Conservation (phyloP, 306 rosid genomes). For the Hippophae tibetana region DNA sequence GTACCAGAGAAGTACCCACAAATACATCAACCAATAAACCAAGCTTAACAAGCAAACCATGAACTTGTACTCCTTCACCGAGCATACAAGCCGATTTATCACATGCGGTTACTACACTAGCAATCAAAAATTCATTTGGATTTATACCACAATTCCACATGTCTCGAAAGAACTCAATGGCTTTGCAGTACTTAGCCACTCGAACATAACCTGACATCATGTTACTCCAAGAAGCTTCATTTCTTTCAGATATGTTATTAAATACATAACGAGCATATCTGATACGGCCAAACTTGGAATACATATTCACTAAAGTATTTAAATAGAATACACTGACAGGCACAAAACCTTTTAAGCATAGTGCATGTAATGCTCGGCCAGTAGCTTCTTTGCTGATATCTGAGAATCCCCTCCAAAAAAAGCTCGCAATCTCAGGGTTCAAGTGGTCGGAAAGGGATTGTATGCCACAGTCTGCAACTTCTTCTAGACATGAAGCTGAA, state of each 20-base stretch:
- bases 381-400: slow-evolving; percentile 38
- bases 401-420: slow-evolving; percentile 65
- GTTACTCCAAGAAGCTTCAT: slow-evolving; percentile 86
- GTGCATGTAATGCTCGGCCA: slow-evolving; percentile 64
- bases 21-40: slow-evolving; percentile 59
- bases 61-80: slow-evolving; percentile 59
- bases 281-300: slow-evolving; percentile 45
- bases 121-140: slow-evolving; percentile 54
- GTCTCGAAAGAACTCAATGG: slow-evolving; percentile 49
- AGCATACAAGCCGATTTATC: slow-evolving; percentile 58
- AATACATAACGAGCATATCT: slow-evolving; percentile 44
- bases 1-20: slow-evolving; percentile 73
- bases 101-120: slow-evolving; percentile 75
- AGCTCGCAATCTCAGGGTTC: slow-evolving; percentile 53
- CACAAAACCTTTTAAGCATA: slow-evolving; percentile 49
- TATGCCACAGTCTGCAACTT: slow-evolving; percentile 21
- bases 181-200: slow-evolving; percentile 36
- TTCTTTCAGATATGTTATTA: slow-evolving; percentile 47
- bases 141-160: slow-evolving; percentile 31
- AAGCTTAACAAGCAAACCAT: slow-evolving; percentile 50
- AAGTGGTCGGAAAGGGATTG: slow-evolving; percentile 39
- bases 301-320: slow-evolving; percentile 68
- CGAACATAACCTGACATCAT: slow-evolving; percentile 75
- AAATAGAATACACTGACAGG: slow-evolving; percentile 38
- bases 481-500: slow-evolving; percentile 30